Percentiles rank a stretch among this genome's conserved stretches.
These are phyloP conservation scores for Phytophthora tubulina DNA, from an alignment of 352 stramenopile species.

Conservation along the genomic window DNA sequence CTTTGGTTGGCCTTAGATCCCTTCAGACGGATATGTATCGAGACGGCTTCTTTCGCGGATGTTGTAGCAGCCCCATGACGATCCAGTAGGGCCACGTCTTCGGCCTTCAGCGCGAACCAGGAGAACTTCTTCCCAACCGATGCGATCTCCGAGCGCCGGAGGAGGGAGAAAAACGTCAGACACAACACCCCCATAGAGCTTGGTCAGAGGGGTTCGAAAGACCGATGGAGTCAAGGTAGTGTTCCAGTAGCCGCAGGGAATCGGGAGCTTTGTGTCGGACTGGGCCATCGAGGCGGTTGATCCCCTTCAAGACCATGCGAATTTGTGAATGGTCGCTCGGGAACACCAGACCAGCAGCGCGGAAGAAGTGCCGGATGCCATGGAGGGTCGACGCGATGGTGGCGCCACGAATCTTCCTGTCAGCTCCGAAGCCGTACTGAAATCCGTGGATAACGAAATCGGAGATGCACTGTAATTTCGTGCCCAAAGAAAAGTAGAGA, in stretches of 20 bases:
- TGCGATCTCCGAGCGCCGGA: constrained; percentile 11
- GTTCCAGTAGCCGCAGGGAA: not conserved
- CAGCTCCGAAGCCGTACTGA: too few species aligned
- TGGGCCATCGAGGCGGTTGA: not conserved
- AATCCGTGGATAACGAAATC: too few species aligned
- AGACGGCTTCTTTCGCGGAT: too few species aligned
- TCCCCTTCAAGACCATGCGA: too few species aligned
- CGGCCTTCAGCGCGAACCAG: constrained; percentile 13
- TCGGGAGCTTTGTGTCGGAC: not conserved
- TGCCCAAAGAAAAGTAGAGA: not conserved
- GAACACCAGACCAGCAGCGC: too few species aligned
- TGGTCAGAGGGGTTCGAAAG: constrained; percentile 10
- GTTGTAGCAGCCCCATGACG: not conserved
- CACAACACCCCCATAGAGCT: not conserved
- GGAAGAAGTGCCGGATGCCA: too few species aligned
- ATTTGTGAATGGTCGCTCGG: too few species aligned
- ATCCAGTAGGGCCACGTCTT: not conserved
- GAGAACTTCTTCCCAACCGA: constrained; percentile 3
- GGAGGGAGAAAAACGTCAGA: constrained; percentile 13
- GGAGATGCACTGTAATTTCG: too few species aligned
- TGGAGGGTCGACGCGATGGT: too few species aligned
- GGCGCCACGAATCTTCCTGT: too few species aligned
- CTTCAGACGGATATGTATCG: not conserved
- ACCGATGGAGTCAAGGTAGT: not conserved
- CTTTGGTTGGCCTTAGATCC: not conserved